Evolutionary conservation across 768 basidiomycete species (phyloP), one percentile per base, ranked within the genome.

Genomic region (Leccinum fibrillosum): DNA sequence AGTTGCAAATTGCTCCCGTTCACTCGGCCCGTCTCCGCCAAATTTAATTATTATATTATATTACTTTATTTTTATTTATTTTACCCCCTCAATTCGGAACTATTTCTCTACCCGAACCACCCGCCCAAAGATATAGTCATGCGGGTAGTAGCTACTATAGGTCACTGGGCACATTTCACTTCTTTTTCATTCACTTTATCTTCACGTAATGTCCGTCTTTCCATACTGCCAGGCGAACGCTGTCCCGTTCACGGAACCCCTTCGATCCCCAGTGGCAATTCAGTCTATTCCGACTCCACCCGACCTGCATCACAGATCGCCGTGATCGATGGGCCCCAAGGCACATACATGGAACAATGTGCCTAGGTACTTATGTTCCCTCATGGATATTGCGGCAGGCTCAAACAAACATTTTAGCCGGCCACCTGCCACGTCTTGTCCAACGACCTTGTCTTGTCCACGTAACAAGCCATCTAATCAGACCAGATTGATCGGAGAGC

Each of bases 1-100:
- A 58, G 55, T 59, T 60, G 58, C 58, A 62, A 68, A 67, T 61
- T 67, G 60, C 57, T 56, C 57, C 66, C 67, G 67, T 52, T 52
- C 39, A 56, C 45, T 49, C 68, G 68, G 69, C 37, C 69, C 69
- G 66, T 61, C 39, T 34, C 53, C 17, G 9, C 13, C 19, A 39
- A 44, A 12, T 28, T 28, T 28, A 28, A 28, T 5, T 32, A 15
- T 25, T 25, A 55, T 53, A 25, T 62, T 52, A 32, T 55, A 17
- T 42, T n/a, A n/a, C n/a, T 2, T 42, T n/a, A 19, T 42, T 10
- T 44, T 44, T 28, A 17, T 37, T 58, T 30, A 19, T 26, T 47
- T 5, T 34, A 15, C 54, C 37, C 26, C 53, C 54, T 32, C 28
- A 28, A 28, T 28, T 57, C 62, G 56, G 63, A 56, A 58, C 56